Evolutionary conservation across 1,284 basidiomycete species (phyloP), one percentile per base, ranked within the genome.

Genomic region (Cutaneotrichosporon sp.): DNA sequence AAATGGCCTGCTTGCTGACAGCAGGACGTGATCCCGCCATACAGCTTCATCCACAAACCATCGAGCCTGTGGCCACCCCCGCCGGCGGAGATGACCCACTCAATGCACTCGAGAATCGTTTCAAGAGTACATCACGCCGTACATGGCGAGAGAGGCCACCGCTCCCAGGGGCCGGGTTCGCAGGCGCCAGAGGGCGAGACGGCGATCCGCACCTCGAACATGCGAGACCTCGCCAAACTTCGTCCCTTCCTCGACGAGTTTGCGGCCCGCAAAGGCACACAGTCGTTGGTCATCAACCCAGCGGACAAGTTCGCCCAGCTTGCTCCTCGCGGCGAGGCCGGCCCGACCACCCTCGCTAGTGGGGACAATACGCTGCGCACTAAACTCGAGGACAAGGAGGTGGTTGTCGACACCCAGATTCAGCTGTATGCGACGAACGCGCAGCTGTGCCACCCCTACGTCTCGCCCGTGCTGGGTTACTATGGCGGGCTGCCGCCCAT

Each of bases 61-160:
- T 93, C 90, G 51, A 85, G 87, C 1, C 81, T 97, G 8, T 97
- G 94, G 94, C 94, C 94, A 1, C 92, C 93, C 1, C 93, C 94
- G 0, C 83, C 90, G 1, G 85, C 89, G 24, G 89, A 89, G 56
- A 77, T 91, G 34, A 88, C 87, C 9, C 80, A 73, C 22, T 79
- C 79, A 43, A 86, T 92, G 18, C 89, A 87, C 65, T 82, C 83
- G 11, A 82, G 83, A 2, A 80, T 94, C 56, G 84, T 87, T 16
- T 79, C 78, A 29, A 85, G 85, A 54, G 85, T 92, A 57, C 86
- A 84, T 29, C 84, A 88, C 54, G 84, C 84, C 1, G 81, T 89
- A 4, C 20, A 24, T 24, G 25, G 36, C 10, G 51, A 34, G 22
- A 22, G 3, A n/a, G 7, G 7, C 47, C n/a, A n/a, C n/a, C n/a